Evolutionary conservation across 2,329 filamentous ascomycete species (phyloP).

Genomic region (Xylaria sp.): DNA sequence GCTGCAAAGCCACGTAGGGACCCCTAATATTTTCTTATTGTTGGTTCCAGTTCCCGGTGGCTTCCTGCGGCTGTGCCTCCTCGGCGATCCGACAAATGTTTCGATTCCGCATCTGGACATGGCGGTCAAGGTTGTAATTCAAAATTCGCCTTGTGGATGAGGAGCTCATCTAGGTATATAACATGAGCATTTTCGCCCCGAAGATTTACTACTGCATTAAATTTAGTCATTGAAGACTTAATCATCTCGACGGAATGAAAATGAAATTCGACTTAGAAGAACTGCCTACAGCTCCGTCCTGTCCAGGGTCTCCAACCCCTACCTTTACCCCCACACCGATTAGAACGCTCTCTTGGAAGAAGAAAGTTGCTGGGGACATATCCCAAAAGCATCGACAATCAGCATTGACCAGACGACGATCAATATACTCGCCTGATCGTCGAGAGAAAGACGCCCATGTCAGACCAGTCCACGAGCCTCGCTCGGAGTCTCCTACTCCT

Average conservation of each 20-base stretch:
- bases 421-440: not conserved
- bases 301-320: not conserved
- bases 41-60: conserved; percentile 11
- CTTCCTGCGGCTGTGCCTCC: conserved; percentile 12
- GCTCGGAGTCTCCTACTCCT: not conserved
- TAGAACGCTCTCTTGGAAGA: not conserved
- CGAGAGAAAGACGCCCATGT: not conserved
- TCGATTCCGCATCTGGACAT: not conserved
- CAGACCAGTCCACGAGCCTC: not conserved
- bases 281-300: not conserved
- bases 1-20: not conserved
- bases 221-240: not conserved
- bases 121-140: not conserved
- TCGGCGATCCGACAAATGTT: not conserved
- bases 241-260: not conserved
- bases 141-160: not conserved
- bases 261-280: not conserved
- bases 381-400: not conserved
- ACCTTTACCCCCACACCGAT: not conserved
- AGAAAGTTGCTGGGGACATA: not conserved
- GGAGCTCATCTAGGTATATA: not conserved
- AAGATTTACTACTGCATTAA: not conserved
- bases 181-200: no score
- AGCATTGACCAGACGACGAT: not conserved
- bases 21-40: not conserved